A percentile compares a stretch with the other conserved stretches of the same genome.
Evolutionary conservation across 805 yeast genomes (phyloP).

Genomic region (Saccharomycopsis babjevae): DNA sequence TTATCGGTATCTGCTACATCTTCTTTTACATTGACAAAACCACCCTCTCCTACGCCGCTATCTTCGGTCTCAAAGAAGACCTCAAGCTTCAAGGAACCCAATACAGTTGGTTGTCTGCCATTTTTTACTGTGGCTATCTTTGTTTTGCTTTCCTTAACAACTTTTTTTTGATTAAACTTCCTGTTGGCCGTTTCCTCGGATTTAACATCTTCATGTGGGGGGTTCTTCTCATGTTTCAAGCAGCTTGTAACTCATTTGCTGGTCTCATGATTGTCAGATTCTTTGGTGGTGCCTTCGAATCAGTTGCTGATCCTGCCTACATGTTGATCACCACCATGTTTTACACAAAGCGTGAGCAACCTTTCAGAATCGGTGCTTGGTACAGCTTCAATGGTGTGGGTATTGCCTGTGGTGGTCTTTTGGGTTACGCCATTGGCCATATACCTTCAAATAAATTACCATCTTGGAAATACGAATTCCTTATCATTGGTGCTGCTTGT

Average conservation of each 20-base stretch:
- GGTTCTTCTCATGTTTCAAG: conserved; percentile 26
- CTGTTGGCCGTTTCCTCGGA: conserved; percentile 29
- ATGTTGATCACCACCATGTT: conserved; percentile 28
- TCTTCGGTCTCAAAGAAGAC: conserved; percentile 35
- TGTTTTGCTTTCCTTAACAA: conserved; percentile 33
- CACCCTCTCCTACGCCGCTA: conserved; percentile 34
- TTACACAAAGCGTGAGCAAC: conserved; percentile 26
- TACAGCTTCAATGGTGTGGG: conserved; percentile 27
- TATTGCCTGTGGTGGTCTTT: conserved; percentile 22
- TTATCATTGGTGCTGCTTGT: conserved; percentile 15
- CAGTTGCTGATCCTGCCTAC: conserved; percentile 23
- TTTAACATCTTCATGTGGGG: conserved; percentile 29
- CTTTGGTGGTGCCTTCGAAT: conserved; percentile 24
- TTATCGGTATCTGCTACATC: conserved; percentile 28
- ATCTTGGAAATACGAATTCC: conserved; percentile 22
- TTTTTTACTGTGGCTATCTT: conserved; percentile 34
- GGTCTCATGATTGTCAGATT: conserved; percentile 27
- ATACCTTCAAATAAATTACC: conserved; percentile 19
- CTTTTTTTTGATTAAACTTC: conserved; percentile 27
- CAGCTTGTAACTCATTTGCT: conserved; percentile 30
- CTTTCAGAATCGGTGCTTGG: conserved; percentile 29
- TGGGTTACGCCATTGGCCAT: conserved; percentile 24
- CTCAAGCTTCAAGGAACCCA: conserved; percentile 31
- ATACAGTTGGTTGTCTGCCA: conserved; percentile 33
- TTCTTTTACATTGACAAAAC: conserved; percentile 35